These are phyloP conservation scores for Talaromyces sp. DNA, from an alignment of 2,329 filamentous ascomycete species.

Conservation along the genomic window DNA sequence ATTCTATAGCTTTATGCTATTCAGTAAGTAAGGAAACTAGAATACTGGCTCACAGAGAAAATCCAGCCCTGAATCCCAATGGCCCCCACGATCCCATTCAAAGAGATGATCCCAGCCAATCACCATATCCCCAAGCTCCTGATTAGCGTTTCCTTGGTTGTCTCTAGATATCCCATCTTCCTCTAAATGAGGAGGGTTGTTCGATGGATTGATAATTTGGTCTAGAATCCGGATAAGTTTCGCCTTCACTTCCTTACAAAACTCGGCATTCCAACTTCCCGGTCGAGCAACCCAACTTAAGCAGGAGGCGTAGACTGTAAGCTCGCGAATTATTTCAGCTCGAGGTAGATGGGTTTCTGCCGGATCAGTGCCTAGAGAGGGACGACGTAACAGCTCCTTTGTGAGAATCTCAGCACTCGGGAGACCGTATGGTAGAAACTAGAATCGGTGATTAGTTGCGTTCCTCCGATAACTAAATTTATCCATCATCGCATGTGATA, in stretches of 20 bases:
- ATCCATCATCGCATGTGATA: no score
- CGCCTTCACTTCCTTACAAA: neutral
- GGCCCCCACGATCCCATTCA: neutral
- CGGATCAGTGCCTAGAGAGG: neutral
- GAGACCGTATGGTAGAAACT: conserved; percentile 2
- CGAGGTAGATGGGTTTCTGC: neutral
- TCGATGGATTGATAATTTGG: neutral
- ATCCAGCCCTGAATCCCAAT: conserved; percentile 2
- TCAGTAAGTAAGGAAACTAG: neutral
- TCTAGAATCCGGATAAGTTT: neutral
- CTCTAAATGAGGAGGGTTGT: neutral
- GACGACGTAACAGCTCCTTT: neutral
- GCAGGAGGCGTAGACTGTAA: neutral
- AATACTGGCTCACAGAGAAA: neutral
- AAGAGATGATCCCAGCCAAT: neutral
- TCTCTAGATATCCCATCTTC: neutral
- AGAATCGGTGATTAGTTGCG: neutral
- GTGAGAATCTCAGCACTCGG: conserved; percentile 1
- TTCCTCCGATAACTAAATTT: neutral
- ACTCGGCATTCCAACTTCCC: neutral
- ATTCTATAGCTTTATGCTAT: neutral
- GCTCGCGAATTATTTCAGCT: neutral
- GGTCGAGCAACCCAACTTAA: neutral
- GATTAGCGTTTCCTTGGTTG: neutral
- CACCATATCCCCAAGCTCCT: neutral